A percentile compares a stretch with the other conserved stretches of the same genome.
Evolutionary conservation across 2,329 filamentous ascomycete species (phyloP).

Genomic region (Fusarium tanahbumbuense): DNA sequence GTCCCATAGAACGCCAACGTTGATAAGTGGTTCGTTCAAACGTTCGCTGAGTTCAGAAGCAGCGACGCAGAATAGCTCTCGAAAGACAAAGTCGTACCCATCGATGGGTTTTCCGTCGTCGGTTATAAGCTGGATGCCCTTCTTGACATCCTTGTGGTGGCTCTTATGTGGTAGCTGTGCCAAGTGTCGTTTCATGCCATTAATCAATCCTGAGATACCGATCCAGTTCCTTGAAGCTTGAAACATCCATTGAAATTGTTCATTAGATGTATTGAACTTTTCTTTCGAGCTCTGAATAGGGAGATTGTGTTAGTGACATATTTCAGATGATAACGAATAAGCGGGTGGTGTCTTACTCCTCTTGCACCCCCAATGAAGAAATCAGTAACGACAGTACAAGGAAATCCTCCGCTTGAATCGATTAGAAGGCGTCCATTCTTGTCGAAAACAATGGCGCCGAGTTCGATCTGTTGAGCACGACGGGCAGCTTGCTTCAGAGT

Average conservation of each 20-base stretch:
- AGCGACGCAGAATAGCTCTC: constrained; percentile 84
- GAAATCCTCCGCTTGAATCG: constrained; percentile 75
- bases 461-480: constrained; percentile 70
- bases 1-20: constrained; percentile 78
- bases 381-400: constrained; percentile 81
- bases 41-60: constrained; percentile 77
- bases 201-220: constrained; percentile 73
- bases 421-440: constrained; percentile 74
- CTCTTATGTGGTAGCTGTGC: constrained; percentile 56
- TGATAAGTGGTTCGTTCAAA: constrained; percentile 70
- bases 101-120: constrained; percentile 69
- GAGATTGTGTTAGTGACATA: not conserved
- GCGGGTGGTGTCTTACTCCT: constrained; percentile 56
- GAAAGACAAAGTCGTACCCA: constrained; percentile 80
- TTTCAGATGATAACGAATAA: too few species aligned
- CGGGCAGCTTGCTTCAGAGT: constrained; percentile 64
- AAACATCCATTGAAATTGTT: constrained; percentile 89
- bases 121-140: constrained; percentile 58
- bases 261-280: constrained; percentile 78
- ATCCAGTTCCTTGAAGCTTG: constrained; percentile 83
- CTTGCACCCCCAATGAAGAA: constrained; percentile 74
- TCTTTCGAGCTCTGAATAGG: constrained; percentile 65
- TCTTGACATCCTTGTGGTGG: constrained; percentile 25
- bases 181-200: constrained; percentile 78
- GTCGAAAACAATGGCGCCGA: constrained; percentile 74